A percentile compares a stretch with the other conserved stretches of the same genome.
Evolutionary conservation across 148 eudicot genomes (phyloP).

Genomic region (Rhododendron vialii): DNA sequence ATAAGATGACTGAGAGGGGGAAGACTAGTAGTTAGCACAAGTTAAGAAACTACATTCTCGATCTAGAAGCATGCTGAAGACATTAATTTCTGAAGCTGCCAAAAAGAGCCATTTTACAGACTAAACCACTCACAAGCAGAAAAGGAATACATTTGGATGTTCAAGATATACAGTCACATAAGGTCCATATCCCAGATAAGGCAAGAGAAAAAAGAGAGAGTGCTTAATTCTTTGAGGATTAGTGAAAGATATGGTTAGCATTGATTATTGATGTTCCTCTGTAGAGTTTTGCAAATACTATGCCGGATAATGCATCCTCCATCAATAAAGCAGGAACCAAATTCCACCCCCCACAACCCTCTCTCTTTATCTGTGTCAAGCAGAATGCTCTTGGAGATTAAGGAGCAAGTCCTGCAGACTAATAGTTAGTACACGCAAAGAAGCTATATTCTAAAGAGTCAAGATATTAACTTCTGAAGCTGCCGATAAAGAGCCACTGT

Average conservation of each 20-base stretch:
- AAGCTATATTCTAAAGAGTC: no score
- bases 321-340: background rate
- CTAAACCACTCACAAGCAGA: background rate
- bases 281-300: background rate
- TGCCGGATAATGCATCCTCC: background rate
- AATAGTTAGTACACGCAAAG: background rate
- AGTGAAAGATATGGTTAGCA: background rate
- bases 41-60: no score
- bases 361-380: background rate
- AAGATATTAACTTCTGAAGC: no score
- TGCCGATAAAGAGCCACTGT: no score
- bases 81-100: slow-evolving; percentile 17
- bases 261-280: background rate
- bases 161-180: no score
- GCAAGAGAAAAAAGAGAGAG: no score
- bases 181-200: no score
- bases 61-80: background rate
- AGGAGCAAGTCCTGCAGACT: background rate
- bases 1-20: no score
- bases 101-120: slow-evolving; percentile 14
- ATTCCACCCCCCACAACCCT: background rate
- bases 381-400: background rate
- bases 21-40: no score
- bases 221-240: no score
- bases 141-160: no score